Evolutionary conservation across 1,284 basidiomycete species (phyloP).

Genomic region (Ceratobasidium sp.): DNA sequence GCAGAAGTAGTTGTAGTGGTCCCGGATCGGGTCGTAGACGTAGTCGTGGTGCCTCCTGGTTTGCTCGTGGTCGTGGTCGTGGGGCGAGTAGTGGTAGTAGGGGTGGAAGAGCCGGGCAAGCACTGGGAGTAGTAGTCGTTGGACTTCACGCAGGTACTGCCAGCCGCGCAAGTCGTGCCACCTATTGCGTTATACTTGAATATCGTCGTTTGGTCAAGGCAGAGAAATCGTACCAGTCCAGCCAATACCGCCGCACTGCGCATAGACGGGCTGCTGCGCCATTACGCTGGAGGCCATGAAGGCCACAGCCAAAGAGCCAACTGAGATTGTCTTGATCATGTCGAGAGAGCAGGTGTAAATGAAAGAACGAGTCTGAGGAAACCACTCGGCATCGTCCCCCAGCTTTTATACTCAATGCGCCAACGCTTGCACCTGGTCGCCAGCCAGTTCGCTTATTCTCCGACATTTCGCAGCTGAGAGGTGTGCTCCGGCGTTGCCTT

Average conservation of each 20-base stretch:
- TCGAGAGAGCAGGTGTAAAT: constrained; percentile 7
- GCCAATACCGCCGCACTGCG: constrained; percentile 42
- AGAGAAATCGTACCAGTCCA: constrained; percentile 34
- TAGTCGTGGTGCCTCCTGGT: no score
- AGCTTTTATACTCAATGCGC: constrained; percentile 25
- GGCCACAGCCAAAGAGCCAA: constrained; percentile 38
- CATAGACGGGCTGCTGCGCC: constrained; percentile 39
- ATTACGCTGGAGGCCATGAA: constrained; percentile 36
- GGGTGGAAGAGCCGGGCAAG: constrained; percentile 56
- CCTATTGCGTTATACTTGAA: background rate
- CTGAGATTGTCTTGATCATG: constrained; percentile 29
- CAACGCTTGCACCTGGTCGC: constrained; percentile 1
- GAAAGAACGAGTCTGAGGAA: constrained; percentile 31
- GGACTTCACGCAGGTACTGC: constrained; percentile 54
- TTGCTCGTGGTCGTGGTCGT: constrained; percentile 19
- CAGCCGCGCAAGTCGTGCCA: constrained; percentile 31
- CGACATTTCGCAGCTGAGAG: constrained; percentile 37
- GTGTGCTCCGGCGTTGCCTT: background rate
- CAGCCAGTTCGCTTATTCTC: constrained; percentile 11
- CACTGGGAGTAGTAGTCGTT: constrained; percentile 70
- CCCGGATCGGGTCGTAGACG: no score
- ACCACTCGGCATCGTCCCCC: background rate
- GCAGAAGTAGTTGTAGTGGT: no score
- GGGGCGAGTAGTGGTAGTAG: constrained; percentile 1
- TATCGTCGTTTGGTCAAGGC: background rate